Percentiles rank a stretch among this genome's conserved stretches.
Conservation (phyloP, 805 yeast genomes). For the Pachysolen tannophilus region DNA sequence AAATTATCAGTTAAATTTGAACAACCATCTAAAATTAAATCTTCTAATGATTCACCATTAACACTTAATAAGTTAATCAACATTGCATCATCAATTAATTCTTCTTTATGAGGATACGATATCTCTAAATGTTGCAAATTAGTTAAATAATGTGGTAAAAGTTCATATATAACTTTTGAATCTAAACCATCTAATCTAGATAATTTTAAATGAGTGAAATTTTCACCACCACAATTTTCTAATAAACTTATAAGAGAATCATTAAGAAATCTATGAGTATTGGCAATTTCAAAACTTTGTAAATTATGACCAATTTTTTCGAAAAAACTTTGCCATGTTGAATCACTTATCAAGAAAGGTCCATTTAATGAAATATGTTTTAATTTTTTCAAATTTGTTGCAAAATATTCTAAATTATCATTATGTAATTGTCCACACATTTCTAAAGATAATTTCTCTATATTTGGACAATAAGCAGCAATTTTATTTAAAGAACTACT, state of each 20-base stretch:
- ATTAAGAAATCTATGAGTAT: constrained; percentile 77
- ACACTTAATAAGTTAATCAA: constrained; percentile 51
- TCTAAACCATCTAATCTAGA: constrained; percentile 68
- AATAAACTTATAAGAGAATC: constrained; percentile 56
- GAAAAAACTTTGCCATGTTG: constrained; percentile 73
- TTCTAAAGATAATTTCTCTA: constrained; percentile 56
- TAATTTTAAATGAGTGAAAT: constrained; percentile 49
- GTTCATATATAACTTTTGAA: constrained; percentile 46
- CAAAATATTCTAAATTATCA: constrained; percentile 59
- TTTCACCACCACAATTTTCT: constrained; percentile 53
- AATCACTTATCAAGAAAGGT: constrained; percentile 74
- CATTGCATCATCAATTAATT: constrained; percentile 59
- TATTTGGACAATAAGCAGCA: constrained; percentile 70
- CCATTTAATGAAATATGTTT: constrained; percentile 69
- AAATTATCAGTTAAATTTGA: constrained; percentile 60
- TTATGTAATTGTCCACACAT: constrained; percentile 94
- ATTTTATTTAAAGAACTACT: constrained; percentile 58
- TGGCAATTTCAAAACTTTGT: constrained; percentile 52
- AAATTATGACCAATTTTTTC: constrained; percentile 47
- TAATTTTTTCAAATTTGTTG: constrained; percentile 49
- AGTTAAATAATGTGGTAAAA: constrained; percentile 56
- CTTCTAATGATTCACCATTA: constrained; percentile 52
- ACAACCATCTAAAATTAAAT: constrained; percentile 67
- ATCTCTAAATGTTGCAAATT: constrained; percentile 53
- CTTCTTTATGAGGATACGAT: constrained; percentile 59